These are phyloP conservation scores for Kwoniella sp. DNA, from an alignment of 768 basidiomycete species.

Conservation along the genomic window DNA sequence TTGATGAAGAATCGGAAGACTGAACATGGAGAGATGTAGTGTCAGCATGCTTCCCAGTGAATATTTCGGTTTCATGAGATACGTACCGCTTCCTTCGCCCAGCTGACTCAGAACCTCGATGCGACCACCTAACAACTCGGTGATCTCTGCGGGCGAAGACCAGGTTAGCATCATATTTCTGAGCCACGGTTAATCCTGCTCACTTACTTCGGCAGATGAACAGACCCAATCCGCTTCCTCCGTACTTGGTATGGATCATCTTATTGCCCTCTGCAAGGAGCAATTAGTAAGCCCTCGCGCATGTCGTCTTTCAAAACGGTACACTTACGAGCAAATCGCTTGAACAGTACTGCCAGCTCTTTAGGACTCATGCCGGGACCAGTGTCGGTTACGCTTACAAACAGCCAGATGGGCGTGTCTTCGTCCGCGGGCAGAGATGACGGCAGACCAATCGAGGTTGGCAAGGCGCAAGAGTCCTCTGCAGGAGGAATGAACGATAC, in stretches of 20 bases:
- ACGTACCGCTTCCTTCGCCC: slow-evolving; percentile 44
- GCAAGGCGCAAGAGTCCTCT: slow-evolving; percentile 47
- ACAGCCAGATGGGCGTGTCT: slow-evolving; percentile 44
- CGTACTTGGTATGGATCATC: slow-evolving; percentile 51
- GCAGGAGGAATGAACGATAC: slow-evolving; percentile 49
- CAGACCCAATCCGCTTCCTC: slow-evolving; percentile 53
- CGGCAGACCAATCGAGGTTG: slow-evolving; percentile 30
- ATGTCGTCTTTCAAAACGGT: too few relatives aligned
- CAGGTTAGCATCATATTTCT: background rate
- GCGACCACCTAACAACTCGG: slow-evolving; percentile 52
- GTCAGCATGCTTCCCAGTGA: background rate
- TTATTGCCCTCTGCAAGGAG: slow-evolving; percentile 39
- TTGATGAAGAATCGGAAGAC: slow-evolving; percentile 53
- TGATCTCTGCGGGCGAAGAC: slow-evolving; percentile 35
- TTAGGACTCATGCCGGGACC: slow-evolving; percentile 52
- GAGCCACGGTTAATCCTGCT: slow-evolving; percentile 2
- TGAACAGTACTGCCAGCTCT: slow-evolving; percentile 50
- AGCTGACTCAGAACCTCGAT: slow-evolving; percentile 52
- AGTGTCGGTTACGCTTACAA: slow-evolving; percentile 48
- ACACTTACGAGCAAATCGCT: slow-evolving; percentile 41
- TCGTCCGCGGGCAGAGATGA: slow-evolving; percentile 27
- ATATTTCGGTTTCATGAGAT: background rate
- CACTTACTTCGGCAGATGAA: slow-evolving; percentile 48
- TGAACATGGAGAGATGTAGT: background rate
- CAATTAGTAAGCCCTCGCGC: background rate